Percentiles rank a stretch among this genome's conserved stretches.
Evolutionary conservation across 2,329 filamentous ascomycete species (phyloP).

Genomic region (Phaeomoniella chlamydospora): DNA sequence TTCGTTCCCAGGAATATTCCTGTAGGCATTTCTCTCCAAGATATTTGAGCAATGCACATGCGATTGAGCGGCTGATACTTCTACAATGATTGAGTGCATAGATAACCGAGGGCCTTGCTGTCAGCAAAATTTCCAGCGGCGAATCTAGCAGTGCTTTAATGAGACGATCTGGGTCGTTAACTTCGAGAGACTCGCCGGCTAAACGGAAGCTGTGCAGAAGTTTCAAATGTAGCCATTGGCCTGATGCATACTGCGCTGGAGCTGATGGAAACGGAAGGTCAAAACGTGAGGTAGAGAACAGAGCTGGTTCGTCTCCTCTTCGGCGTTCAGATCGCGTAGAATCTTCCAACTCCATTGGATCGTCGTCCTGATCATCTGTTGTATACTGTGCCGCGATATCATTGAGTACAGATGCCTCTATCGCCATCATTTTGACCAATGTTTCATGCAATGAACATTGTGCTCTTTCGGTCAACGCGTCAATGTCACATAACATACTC

Average conservation of each 20-base stretch:
- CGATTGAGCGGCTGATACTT: conserved; percentile 13
- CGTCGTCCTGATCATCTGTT: conserved; percentile 8
- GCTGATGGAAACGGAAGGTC: not conserved
- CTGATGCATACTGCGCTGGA: not conserved
- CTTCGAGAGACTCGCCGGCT: not conserved
- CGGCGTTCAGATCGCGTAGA: conserved; percentile 15
- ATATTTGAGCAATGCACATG: conserved; percentile 29
- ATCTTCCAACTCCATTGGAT: conserved; percentile 29
- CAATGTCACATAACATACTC: not conserved
- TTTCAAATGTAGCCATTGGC: not conserved
- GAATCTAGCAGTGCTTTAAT: not conserved
- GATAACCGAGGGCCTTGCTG: not conserved
- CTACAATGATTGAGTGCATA: not conserved
- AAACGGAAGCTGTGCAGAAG: not conserved
- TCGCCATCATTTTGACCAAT: not conserved
- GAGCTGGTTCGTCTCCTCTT: conserved; percentile 10
- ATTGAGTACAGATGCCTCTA: conserved; percentile 12
- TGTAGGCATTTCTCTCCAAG: conserved; percentile 33
- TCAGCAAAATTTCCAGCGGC: not conserved
- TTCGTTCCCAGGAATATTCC: conserved; percentile 50
- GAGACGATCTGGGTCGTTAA: not conserved
- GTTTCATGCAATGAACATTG: not conserved
- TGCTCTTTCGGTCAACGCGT: not conserved
- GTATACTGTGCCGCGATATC: conserved; percentile 15
- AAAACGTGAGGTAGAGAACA: conserved; percentile 14